Conservation (phyloP, 2,329 filamentous ascomycete genomes). For the Magnaporthales sp. region DNA sequence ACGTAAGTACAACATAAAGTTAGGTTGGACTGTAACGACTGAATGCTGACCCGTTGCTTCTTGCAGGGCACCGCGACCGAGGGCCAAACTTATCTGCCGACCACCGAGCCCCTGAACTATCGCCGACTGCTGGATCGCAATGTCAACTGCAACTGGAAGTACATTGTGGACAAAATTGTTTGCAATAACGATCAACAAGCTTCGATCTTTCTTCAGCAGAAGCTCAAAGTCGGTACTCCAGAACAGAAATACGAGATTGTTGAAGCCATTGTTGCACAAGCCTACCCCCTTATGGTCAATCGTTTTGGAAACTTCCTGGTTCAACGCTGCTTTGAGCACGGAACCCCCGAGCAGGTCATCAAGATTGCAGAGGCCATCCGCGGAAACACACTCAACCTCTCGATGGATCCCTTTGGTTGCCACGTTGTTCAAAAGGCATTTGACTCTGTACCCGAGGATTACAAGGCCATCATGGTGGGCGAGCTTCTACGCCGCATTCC, state of each 20-base stretch:
- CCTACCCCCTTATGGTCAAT: conserved; percentile 95
- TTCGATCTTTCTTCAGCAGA: conserved; percentile 97
- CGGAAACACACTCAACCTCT: conserved; percentile 86
- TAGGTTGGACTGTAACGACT: conserved; percentile 3
- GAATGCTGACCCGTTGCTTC: not conserved
- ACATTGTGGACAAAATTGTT: conserved; percentile 98
- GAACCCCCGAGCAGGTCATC: conserved; percentile 87
- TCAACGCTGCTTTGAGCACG: conserved; percentile 97
- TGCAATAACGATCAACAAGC: conserved; percentile 99
- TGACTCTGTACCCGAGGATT: conserved; percentile 92
- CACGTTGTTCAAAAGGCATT: conserved; percentile 99
- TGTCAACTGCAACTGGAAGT: conserved; percentile 98
- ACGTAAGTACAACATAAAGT: conserved; percentile 29
- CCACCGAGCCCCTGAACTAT: conserved; percentile 91
- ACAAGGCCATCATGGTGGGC: conserved; percentile 98
- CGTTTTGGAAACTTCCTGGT: conserved; percentile 98
- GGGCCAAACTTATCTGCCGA: conserved; percentile 70
- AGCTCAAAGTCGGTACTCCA: conserved; percentile 89
- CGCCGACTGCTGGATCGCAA: conserved; percentile 90
- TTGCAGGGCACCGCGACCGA: conserved; percentile 39
- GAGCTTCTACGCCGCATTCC: conserved; percentile 91
- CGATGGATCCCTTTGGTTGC: conserved; percentile 98
- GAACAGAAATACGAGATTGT: conserved; percentile 98
- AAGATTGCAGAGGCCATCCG: conserved; percentile 91
- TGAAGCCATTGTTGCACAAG: conserved; percentile 89